phyloP scores from a whole-genome alignment of 1,284 basidiomycete species.

The Boletus semigastroideus region DNA sequence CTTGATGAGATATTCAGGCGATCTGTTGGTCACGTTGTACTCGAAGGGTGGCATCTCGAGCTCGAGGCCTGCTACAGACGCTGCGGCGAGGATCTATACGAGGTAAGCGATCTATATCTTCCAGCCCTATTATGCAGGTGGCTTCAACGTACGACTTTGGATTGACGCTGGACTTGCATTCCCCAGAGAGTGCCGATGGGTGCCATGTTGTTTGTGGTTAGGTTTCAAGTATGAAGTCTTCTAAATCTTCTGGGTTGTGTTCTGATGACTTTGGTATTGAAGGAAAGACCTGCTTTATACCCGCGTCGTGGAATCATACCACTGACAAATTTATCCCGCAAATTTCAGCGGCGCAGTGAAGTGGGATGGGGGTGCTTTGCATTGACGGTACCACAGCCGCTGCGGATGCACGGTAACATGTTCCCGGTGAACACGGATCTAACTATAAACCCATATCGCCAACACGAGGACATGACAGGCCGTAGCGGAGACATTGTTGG shows the following conservation, averaged over 20 bases:
- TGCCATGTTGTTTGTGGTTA: conserved; percentile 14
- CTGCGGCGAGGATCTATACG: conserved; percentile 26
- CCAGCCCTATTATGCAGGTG: neutral
- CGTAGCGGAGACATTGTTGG: neutral
- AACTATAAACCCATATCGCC: neutral
- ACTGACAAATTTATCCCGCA: neutral
- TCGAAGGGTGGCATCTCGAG: conserved; percentile 24
- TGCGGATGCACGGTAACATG: neutral
- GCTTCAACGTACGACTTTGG: conserved; percentile 25
- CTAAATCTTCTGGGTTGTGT: neutral
- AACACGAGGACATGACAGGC: no score
- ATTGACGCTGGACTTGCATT: conserved; percentile 24
- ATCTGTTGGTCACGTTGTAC: conserved; percentile 37
- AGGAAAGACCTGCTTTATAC: neutral
- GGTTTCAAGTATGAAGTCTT: neutral
- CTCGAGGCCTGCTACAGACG: conserved; percentile 27
- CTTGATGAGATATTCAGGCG: conserved; percentile 46
- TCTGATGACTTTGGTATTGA: neutral
- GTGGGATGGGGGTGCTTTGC: neutral
- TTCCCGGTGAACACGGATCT: neutral
- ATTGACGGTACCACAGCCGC: neutral
- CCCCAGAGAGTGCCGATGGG: conserved; percentile 27
- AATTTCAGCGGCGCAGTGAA: neutral
- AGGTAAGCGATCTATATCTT: neutral
- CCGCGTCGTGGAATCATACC: neutral